Evolutionary conservation across 2,329 filamentous ascomycete genomes (phyloP).

Genomic region (Pseudogymnoascus sp.): DNA sequence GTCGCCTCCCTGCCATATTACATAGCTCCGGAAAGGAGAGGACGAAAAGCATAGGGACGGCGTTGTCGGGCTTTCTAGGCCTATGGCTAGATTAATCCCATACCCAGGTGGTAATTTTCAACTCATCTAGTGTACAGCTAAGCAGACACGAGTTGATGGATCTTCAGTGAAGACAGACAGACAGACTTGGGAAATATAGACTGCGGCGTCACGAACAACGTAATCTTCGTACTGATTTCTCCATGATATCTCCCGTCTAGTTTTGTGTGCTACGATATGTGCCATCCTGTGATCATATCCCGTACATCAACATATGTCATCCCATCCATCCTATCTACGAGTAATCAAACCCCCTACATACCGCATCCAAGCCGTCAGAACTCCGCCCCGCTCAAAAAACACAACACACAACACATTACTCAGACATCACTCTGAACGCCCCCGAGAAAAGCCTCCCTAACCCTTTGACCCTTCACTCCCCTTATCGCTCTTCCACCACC

Average conservation of each 20-base stretch:
- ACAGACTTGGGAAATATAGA: neutral
- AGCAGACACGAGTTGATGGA: neutral
- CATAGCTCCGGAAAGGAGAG: neutral
- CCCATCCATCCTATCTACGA: neutral
- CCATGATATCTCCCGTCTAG: neutral
- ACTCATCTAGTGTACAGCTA: slow-evolving; percentile 6
- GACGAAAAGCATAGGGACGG: slow-evolving; percentile 1
- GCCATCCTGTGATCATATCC: slow-evolving; percentile 5
- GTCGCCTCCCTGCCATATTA: neutral
- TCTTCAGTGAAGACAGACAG: neutral
- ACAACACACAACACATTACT: neutral
- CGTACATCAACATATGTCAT: neutral
- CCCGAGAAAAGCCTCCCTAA: neutral
- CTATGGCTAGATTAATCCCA: neutral
- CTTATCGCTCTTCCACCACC: neutral
- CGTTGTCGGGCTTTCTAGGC: neutral
- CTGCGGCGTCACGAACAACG: neutral
- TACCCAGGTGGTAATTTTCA: neutral
- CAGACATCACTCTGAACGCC: neutral
- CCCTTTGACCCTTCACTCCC: neutral
- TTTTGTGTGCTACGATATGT: neutral
- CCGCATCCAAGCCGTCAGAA: neutral
- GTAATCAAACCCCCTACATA: neutral
- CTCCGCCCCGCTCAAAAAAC: slow-evolving; percentile 1
- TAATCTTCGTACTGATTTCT: neutral